Conservation (phyloP, 2,329 filamentous ascomycete species). For the Aspergillus piperis region DNA sequence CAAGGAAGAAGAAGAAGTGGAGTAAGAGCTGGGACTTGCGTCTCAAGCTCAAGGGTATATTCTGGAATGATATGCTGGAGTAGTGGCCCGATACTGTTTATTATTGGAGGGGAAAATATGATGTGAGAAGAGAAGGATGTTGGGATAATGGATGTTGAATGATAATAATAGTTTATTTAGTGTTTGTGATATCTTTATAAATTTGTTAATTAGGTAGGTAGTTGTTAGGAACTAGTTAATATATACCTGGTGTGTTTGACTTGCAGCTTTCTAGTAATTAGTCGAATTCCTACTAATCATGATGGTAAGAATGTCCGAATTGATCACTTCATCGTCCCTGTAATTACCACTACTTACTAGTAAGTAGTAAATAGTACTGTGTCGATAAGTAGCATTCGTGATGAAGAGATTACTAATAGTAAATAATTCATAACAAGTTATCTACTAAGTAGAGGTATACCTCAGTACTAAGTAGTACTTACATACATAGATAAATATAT, state of each 20-base stretch:
- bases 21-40: slow-evolving; percentile 25
- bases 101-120: not conserved
- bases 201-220: slow-evolving; percentile 26
- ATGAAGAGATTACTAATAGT: too few relatives aligned
- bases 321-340: too few relatives aligned
- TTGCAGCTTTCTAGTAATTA: too few relatives aligned
- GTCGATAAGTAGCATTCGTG: too few relatives aligned
- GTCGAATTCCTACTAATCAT: too few relatives aligned
- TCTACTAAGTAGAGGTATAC: too few relatives aligned
- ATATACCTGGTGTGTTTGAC: not conserved
- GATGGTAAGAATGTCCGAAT: too few relatives aligned
- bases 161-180: not conserved
- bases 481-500: too few relatives aligned
- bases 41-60: not conserved
- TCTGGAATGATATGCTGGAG: not conserved
- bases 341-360: too few relatives aligned
- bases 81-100: not conserved
- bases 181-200: not conserved
- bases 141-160: not conserved
- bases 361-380: too few relatives aligned
- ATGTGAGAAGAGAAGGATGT: not conserved
- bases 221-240: slow-evolving; percentile 28
- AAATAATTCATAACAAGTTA: too few relatives aligned
- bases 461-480: too few relatives aligned
- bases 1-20: slow-evolving; percentile 49